phyloP scores from a whole-genome alignment of 306 rosid species.

The Prunus mume region DNA sequence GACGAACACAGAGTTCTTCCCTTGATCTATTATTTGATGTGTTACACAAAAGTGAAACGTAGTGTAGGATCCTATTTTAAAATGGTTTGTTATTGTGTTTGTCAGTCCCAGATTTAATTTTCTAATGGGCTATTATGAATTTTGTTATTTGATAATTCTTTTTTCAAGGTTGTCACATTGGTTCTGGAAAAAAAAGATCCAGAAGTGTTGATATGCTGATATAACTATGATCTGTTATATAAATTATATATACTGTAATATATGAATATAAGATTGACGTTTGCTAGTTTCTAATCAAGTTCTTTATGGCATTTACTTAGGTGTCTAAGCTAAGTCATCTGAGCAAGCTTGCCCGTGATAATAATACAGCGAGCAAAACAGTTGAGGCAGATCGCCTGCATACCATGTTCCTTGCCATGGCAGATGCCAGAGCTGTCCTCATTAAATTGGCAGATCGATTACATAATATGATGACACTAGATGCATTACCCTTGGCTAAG shows the following conservation, averaged over 20 bases:
- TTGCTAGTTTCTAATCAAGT: constrained; percentile 22
- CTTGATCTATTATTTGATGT: background rate
- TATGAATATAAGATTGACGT: background rate
- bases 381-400: constrained; percentile 93
- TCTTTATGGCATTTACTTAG: constrained; percentile 37
- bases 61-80: background rate
- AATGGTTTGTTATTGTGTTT: background rate
- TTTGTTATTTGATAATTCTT: too few relatives aligned
- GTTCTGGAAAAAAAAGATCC: too few relatives aligned
- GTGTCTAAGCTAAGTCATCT: constrained; percentile 91
- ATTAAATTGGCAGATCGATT: constrained; percentile 90
- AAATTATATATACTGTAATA: background rate
- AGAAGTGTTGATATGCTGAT: background rate
- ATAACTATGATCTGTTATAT: background rate
- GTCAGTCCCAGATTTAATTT: background rate
- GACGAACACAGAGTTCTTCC: background rate
- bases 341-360: constrained; percentile 95
- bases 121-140: too few relatives aligned
- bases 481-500: constrained; percentile 67
- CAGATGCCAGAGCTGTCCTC: constrained; percentile 95
- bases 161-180: too few relatives aligned
- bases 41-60: background rate
- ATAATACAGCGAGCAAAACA: constrained; percentile 74
- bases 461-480: constrained; percentile 93
- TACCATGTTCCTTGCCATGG: constrained; percentile 99